phyloP scores from a whole-genome alignment of 2,329 filamentous ascomycete genomes.

The Ascochyta clinopodiicola region DNA sequence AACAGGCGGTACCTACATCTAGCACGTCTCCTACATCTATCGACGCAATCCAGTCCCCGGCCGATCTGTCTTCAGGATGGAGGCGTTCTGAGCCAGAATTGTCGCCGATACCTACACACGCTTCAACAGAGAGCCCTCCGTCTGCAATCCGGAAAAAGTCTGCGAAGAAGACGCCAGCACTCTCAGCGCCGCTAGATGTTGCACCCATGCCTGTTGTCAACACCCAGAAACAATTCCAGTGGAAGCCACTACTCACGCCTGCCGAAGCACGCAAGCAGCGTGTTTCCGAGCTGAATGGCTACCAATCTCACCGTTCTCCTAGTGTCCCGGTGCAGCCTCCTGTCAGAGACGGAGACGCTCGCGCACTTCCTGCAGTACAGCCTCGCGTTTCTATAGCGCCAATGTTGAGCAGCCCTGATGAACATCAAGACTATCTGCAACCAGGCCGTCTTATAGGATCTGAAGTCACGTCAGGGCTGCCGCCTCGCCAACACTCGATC shows the following conservation, averaged over 20 bases:
- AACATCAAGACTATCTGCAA: constrained; percentile 1
- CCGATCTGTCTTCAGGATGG: not conserved
- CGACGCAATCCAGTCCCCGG: not conserved
- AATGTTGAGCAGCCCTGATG: not conserved
- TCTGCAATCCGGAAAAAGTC: not conserved
- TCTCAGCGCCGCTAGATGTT: not conserved
- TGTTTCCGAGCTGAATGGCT: constrained; percentile 12
- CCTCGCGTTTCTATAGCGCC: not conserved
- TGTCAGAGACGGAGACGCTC: not conserved
- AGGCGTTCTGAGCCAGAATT: not conserved
- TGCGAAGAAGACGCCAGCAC: not conserved
- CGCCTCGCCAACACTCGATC: not conserved
- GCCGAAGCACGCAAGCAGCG: constrained; percentile 18
- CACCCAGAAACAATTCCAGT: not conserved
- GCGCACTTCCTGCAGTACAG: not conserved
- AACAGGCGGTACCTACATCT: not conserved
- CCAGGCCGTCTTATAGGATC: constrained; percentile 4
- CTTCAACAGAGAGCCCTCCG: not conserved
- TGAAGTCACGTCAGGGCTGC: not conserved
- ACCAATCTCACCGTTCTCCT: not conserved
- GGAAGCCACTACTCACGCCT: not conserved
- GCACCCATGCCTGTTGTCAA: not conserved
- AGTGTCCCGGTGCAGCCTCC: not conserved
- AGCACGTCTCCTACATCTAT: no score
- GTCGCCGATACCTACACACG: not conserved